These are phyloP conservation scores for Schwanniomyces sp. DNA, from an alignment of 805 yeast species.

Conservation along the genomic window DNA sequence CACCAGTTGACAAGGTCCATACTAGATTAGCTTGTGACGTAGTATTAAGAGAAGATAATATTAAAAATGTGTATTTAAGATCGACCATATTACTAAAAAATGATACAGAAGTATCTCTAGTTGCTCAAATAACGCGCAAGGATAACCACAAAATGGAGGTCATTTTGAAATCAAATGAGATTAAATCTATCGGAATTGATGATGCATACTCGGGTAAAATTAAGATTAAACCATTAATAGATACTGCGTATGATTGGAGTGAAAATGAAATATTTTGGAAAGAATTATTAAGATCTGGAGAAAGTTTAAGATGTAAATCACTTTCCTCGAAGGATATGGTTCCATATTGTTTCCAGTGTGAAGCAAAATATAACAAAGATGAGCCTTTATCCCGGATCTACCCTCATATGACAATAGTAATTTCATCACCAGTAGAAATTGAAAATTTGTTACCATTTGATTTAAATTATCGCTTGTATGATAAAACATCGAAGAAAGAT, in stretches of 20 bases:
- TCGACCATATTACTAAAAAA: slow-evolving; percentile 75
- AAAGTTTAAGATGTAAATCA: slow-evolving; percentile 61
- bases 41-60: slow-evolving; percentile 67
- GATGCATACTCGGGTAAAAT: slow-evolving; percentile 59
- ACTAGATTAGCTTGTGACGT: slow-evolving; percentile 75
- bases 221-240: slow-evolving; percentile 60
- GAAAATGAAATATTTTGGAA: slow-evolving; percentile 64
- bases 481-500: slow-evolving; percentile 66
- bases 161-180: slow-evolving; percentile 52
- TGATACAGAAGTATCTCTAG: slow-evolving; percentile 55
- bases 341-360: slow-evolving; percentile 68
- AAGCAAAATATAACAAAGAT: slow-evolving; percentile 59
- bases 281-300: slow-evolving; percentile 47
- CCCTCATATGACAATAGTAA: slow-evolving; percentile 76
- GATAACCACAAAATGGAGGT: slow-evolving; percentile 21
- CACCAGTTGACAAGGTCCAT: slow-evolving; percentile 63
- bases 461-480: slow-evolving; percentile 70
- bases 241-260: slow-evolving; percentile 68
- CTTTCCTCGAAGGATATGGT: slow-evolving; percentile 36
- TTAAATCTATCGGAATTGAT: slow-evolving; percentile 73
- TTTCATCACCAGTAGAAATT: slow-evolving; percentile 84
- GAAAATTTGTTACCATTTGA: slow-evolving; percentile 86
- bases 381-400: slow-evolving; percentile 74
- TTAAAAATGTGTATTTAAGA: slow-evolving; percentile 73
- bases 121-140: slow-evolving; percentile 42